These are phyloP conservation scores for Amanita inopinata DNA, from an alignment of 768 basidiomycete species.

Conservation along the genomic window DNA sequence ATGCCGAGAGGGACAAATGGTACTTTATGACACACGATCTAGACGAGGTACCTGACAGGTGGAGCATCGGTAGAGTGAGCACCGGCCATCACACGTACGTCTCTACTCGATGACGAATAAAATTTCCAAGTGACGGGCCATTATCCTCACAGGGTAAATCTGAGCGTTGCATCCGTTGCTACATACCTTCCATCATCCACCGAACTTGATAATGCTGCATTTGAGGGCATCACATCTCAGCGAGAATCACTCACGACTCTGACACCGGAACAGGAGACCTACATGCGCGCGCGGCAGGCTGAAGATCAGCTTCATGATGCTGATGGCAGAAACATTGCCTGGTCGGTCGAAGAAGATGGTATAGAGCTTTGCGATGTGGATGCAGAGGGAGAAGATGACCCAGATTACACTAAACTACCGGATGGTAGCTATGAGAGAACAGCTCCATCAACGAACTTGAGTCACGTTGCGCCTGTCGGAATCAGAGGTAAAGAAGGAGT, in stretches of 20 bases:
- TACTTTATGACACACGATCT: slow-evolving; percentile 72
- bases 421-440: slow-evolving; percentile 25
- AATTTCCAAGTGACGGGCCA: slow-evolving; percentile 2
- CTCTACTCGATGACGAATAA: not conserved
- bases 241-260: slow-evolving; percentile 24
- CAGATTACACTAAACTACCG: slow-evolving; percentile 27
- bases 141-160: slow-evolving; percentile 40
- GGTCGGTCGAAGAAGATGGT: slow-evolving; percentile 49
- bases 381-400: slow-evolving; percentile 52
- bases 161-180: slow-evolving; percentile 66
- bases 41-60: slow-evolving; percentile 66
- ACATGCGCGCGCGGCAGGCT: slow-evolving; percentile 39
- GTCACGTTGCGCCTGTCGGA: slow-evolving; percentile 39
- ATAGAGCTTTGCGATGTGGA: slow-evolving; percentile 41
- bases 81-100: slow-evolving; percentile 66
- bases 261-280: slow-evolving; percentile 51
- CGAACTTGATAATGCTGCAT: slow-evolving; percentile 48
- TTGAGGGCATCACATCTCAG: slow-evolving; percentile 37
- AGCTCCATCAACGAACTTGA: slow-evolving; percentile 15
- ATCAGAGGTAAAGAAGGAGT: slow-evolving; percentile 45
- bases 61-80: slow-evolving; percentile 54
- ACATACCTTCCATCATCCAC: slow-evolving; percentile 57
- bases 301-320: slow-evolving; percentile 59
- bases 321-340: slow-evolving; percentile 48
- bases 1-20: slow-evolving; percentile 65